phyloP scores from a whole-genome alignment of 140 eudicot species.

The Flaveria floridana region DNA sequence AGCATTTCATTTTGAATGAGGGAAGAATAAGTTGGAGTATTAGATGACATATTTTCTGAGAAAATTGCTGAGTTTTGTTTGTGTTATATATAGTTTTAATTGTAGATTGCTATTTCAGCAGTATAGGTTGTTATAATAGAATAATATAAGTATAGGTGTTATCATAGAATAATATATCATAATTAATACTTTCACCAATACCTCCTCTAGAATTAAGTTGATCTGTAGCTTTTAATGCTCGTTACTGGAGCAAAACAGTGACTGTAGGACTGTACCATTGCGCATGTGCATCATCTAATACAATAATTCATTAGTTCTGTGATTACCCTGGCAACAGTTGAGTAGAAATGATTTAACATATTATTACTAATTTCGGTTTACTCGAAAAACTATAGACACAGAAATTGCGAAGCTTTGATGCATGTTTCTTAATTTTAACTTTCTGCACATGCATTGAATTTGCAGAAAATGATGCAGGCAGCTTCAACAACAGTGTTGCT shows the following conservation, averaged over 20 bases:
- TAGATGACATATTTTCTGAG: neutral
- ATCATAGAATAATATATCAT: too few relatives aligned
- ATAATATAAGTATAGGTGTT: too few relatives aligned
- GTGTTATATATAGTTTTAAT: neutral
- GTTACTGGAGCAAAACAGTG: neutral
- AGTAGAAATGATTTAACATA: neutral
- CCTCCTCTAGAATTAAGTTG: neutral
- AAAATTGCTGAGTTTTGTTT: neutral
- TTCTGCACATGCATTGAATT: conserved; percentile 31
- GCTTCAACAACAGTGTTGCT: conserved; percentile 83
- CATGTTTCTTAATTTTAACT: conserved; percentile 27
- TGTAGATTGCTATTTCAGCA: neutral
- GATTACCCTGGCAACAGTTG: conserved; percentile 6
- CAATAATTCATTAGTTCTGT: conserved; percentile 12
- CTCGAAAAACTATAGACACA: conserved; percentile 3
- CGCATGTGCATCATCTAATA: conserved; percentile 15
- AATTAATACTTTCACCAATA: too few relatives aligned
- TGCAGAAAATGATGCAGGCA: conserved; percentile 79
- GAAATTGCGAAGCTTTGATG: conserved; percentile 4
- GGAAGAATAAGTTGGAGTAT: neutral
- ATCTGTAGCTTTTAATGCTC: neutral
- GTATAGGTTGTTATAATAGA: neutral
- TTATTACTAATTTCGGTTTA: neutral
- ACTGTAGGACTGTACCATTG: neutral
- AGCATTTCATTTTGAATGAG: neutral